phyloP scores from a whole-genome alignment of 257 asterid genomes.

The Rubia yunnanensis region DNA sequence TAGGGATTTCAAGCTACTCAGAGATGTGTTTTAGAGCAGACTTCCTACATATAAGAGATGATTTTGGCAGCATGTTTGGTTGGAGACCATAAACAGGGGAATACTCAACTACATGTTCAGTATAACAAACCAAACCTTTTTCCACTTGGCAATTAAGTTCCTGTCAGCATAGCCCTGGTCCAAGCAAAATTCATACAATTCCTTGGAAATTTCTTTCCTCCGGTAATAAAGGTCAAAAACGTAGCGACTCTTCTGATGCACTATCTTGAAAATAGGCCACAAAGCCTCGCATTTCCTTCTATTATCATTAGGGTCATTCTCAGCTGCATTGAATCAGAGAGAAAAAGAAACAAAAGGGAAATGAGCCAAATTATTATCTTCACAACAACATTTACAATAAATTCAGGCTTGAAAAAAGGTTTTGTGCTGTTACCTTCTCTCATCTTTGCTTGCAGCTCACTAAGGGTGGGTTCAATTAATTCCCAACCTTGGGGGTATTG shows the following conservation, averaged over 20 bases:
- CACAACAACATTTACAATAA: neutral
- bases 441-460: constrained; percentile 79
- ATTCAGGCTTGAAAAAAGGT: neutral
- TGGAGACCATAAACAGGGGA: neutral
- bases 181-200: constrained; percentile 77
- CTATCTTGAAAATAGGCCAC: constrained; percentile 92
- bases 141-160: constrained; percentile 83
- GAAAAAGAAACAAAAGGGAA: neutral
- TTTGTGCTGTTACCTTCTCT: constrained; percentile 62
- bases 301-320: constrained; percentile 75
- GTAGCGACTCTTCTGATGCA: constrained; percentile 88
- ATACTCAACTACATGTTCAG: neutral
- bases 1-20: neutral
- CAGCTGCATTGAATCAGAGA: constrained; percentile 38
- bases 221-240: constrained; percentile 64
- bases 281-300: constrained; percentile 72
- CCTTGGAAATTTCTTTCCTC: constrained; percentile 85
- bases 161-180: constrained; percentile 87
- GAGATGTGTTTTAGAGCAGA: neutral
- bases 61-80: neutral
- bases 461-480: constrained; percentile 78
- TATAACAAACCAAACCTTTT: constrained; percentile 37
- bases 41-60: neutral
- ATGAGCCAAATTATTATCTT: neutral
- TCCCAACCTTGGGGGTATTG: constrained; percentile 87